These are phyloP conservation scores for Tetracladium setigerum DNA, from an alignment of 495 filamentous ascomycete genomes.

Conservation along the genomic window DNA sequence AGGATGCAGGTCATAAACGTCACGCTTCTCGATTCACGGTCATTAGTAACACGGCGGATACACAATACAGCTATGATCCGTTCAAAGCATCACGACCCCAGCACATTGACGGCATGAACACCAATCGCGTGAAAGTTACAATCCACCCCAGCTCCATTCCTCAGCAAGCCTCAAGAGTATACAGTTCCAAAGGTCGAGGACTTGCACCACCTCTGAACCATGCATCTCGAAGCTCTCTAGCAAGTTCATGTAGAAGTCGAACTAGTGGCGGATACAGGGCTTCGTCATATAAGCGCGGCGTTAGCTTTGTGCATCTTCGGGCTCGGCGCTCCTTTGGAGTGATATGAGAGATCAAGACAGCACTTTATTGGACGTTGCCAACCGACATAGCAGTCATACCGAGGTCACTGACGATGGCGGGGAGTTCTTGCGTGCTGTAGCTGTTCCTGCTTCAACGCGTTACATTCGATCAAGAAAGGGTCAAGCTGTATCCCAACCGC, in stretches of 20 bases:
- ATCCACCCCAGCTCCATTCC: constrained; percentile 44
- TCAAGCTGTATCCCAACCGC: constrained; percentile 1
- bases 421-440: constrained; percentile 4
- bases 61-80: constrained; percentile 68
- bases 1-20: constrained; percentile 36
- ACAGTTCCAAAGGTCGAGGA: constrained; percentile 2
- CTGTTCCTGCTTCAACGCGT: constrained; percentile 2
- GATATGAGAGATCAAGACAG: background rate
- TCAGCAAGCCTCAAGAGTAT: constrained; percentile 13
- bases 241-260: constrained; percentile 54
- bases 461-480: constrained; percentile 23
- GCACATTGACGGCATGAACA: constrained; percentile 27
- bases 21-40: constrained; percentile 65
- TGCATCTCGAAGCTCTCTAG: constrained; percentile 38
- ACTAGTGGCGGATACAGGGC: constrained; percentile 38
- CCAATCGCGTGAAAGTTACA: constrained; percentile 53
- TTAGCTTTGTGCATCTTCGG: constrained; percentile 64
- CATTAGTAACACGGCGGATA: constrained; percentile 45
- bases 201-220: constrained; percentile 19
- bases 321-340: constrained; percentile 13
- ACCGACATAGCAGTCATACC: constrained; percentile 16
- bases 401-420: constrained; percentile 18
- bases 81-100: constrained; percentile 61
- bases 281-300: constrained; percentile 62
- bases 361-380: constrained; percentile 10